Conservation (phyloP, 257 asterid species). For the Solanum pimpinellifolium region DNA sequence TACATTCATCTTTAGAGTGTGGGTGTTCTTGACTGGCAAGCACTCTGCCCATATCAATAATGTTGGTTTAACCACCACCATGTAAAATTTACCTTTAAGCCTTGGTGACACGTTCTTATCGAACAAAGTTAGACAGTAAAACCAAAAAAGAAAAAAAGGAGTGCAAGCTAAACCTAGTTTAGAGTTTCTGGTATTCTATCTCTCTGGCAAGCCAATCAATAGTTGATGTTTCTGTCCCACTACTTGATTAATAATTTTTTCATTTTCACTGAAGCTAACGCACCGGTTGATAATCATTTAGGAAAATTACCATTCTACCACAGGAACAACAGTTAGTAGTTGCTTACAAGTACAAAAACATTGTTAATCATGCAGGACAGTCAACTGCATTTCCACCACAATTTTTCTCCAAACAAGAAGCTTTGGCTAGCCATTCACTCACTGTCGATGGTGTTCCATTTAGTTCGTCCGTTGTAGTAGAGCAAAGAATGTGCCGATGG, state of each 20-base stretch:
- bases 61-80: neutral
- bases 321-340: neutral
- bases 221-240: neutral
- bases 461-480: no score
- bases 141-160: neutral
- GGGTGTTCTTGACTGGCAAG: neutral
- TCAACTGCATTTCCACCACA: no score
- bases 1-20: neutral
- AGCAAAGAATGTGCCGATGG: no score
- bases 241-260: neutral
- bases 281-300: neutral
- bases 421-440: no score
- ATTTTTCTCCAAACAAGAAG: no score
- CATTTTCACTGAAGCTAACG: neutral
- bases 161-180: neutral
- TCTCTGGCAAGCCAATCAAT: neutral
- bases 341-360: neutral
- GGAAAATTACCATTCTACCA: neutral
- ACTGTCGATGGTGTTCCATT: no score
- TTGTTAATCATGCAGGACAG: no score
- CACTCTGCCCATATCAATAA: neutral
- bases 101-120: neutral
- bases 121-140: neutral
- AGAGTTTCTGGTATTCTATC: neutral
- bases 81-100: neutral